Base-by-base conservation (phyloP, 2,329 filamentous ascomycete species). In the Aspergillus neotritici region DNA sequence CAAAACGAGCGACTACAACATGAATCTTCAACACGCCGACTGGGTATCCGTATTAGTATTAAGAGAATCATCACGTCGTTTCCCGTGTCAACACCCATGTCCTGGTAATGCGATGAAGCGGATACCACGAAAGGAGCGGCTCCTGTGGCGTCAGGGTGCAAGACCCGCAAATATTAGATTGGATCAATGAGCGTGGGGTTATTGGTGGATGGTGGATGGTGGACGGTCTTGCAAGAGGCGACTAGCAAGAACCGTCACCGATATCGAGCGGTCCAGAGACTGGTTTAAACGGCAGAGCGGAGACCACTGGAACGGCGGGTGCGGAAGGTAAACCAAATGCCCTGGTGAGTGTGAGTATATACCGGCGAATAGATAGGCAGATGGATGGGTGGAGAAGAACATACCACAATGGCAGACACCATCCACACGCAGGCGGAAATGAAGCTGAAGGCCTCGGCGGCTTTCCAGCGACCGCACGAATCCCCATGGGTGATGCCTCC, bases 341-440 rank as follows among this genome's bases (percentile, higher is more conserved):
- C 61, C 61, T 63, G 31, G 10, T 12, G 13, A n/a, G 15, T 5
- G 16, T 59, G 40, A 60, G 47, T 31, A 44, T 35, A 14, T 9
- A 16, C 10, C 8, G 10, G 15, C 15, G 33, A 28, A n/a, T 21
- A 31, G 25, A 15, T 5, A 21, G 11, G 8, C 7, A 5, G 17
- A 11, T 3, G 12, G 10, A 30, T 4, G 6, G 16, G 11, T 4
- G 8, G 30, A 15, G 41, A 40, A 33, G 14, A 38, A 58, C 61
- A 31, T 57, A 70, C 66, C 74, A 86, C 58, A 14, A 84, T 56
- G 12, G 75, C 76, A 36, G 80, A 84, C 10, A 72, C 77, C 32
- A 88, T 75, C 84, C 84, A 89, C 58, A 82, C 72, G 52, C 86
- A 74, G 43, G 83, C 83, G 2, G 81, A 83, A 42, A 88, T 65